Conservation (phyloP, 2,329 filamentous ascomycete genomes). For the Nectriaceae sp. region DNA sequence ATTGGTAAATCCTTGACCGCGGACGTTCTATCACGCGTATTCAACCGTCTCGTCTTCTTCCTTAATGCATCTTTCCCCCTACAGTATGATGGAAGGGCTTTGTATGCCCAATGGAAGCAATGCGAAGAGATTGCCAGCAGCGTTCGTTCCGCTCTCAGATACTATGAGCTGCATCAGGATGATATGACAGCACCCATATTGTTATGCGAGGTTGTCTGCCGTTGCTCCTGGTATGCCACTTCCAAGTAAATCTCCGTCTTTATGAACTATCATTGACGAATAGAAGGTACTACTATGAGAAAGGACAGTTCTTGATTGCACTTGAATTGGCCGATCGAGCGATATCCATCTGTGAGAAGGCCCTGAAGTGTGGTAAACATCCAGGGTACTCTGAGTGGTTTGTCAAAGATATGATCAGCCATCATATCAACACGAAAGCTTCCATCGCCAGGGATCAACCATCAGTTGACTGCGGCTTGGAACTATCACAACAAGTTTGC, state of each 20-base stretch:
- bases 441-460: not conserved
- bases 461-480: not conserved
- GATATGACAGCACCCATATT: not conserved
- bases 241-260: not conserved
- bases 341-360: not conserved
- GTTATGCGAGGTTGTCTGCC: not conserved
- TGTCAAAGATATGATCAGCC: constrained; percentile 2
- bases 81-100: not conserved
- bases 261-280: not conserved
- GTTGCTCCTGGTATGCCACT: not conserved
- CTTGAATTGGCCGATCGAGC: not conserved
- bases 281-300: not conserved
- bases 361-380: not conserved
- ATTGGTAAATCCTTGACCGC: not conserved
- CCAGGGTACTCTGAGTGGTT: constrained; percentile 1
- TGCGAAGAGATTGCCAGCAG: not conserved
- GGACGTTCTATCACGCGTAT: not conserved
- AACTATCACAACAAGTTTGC: not conserved
- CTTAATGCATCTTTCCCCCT: not conserved
- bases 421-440: constrained; percentile 2
- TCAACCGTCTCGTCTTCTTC: not conserved
- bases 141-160: not conserved
- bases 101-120: not conserved
- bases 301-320: not conserved
- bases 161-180: not conserved